Base-by-base conservation (phyloP, 2,329 filamentous ascomycete species). In the Dothistroma septosporum region DNA sequence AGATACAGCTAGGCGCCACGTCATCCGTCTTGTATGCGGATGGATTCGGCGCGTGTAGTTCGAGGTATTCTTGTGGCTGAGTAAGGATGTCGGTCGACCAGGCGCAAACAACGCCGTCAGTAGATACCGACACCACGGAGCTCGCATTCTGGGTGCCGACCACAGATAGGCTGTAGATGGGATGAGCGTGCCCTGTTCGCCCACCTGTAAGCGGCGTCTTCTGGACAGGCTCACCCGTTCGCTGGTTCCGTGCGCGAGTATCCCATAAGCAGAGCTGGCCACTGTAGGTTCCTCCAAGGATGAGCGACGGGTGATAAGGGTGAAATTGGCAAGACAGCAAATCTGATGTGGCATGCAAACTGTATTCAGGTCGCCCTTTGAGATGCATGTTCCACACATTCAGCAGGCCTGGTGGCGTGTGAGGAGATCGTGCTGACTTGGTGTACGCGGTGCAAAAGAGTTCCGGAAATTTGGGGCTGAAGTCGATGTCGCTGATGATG, bases 81-180 rank as follows among this genome's bases (percentile, higher is more conserved):
- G 93, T 91, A 62, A 99, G 89, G 86, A 99, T 97, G 75, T 99
- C 95, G 65, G 97, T 91, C 58, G 90, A 92, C 94, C 94, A 99
- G 53, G 92, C 91, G 75, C 94, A 99, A 47, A 97, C 91, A 10
- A 96, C 91, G 58, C 94, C 94, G 72, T 99, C 94, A 0, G 94
- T 99, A 1, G 92, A 97, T 74, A 91, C 93, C 35, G 92, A 97
- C 69, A 99, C 90, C 73, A 99, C 96, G 76, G 97, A 99, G 79
- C 97, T 96, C 61, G 94, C 94, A 74, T 99, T 99, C 73, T 97
- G 94, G 0, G 95, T 99, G 65, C 94, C 94, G 54, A 99, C 91
- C 58, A 99, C 95, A 64, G 94, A 90, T 60, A 99, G 86, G 44
- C 89, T 92, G 79, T 99, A 99, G 65, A 99, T 90, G 0, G 94